Conservation (phyloP, 2,329 filamentous ascomycete genomes). For the Neoarthrinium moseri region DNA sequence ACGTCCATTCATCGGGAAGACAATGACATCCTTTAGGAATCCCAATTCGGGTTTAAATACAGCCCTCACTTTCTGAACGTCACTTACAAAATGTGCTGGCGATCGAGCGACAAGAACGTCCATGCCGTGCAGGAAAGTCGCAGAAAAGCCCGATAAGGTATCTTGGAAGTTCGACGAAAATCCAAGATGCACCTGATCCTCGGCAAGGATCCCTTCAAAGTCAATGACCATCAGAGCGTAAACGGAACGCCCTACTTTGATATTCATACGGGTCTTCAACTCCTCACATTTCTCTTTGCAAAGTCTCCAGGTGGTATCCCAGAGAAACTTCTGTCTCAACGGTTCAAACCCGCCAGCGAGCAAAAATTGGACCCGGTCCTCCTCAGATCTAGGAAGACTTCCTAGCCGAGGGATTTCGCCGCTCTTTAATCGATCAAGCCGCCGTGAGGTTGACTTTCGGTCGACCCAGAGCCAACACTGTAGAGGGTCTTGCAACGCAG, state of each 20-base stretch:
- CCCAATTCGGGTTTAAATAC: constrained; percentile 61
- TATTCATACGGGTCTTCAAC: constrained; percentile 56
- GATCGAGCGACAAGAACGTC: constrained; percentile 68
- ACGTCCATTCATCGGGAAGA: constrained; percentile 68
- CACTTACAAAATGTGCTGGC: constrained; percentile 67
- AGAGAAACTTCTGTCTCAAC: constrained; percentile 44
- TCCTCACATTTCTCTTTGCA: constrained; percentile 51
- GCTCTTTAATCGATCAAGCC: constrained; percentile 35
- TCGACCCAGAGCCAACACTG: constrained; percentile 53
- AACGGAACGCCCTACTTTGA: constrained; percentile 60
- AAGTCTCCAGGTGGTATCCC: constrained; percentile 43
- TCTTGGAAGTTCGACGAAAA: constrained; percentile 66
- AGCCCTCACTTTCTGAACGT: constrained; percentile 67
- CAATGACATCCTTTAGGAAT: constrained; percentile 72
- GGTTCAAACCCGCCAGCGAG: constrained; percentile 61
- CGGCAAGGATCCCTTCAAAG: constrained; percentile 57
- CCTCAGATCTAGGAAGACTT: constrained; percentile 47
- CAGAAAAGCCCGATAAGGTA: constrained; percentile 49
- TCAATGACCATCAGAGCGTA: constrained; percentile 69
- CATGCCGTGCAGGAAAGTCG: constrained; percentile 51
- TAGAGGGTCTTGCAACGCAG: constrained; percentile 47
- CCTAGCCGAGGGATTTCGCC: constrained; percentile 42
- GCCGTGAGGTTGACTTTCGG: constrained; percentile 30
- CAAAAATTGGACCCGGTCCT: constrained; percentile 54
- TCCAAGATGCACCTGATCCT: constrained; percentile 65